A percentile compares a stretch with the other conserved stretches of the same genome.
phyloP scores from a whole-genome alignment of 306 rosid species.

The Comarum palustre region DNA sequence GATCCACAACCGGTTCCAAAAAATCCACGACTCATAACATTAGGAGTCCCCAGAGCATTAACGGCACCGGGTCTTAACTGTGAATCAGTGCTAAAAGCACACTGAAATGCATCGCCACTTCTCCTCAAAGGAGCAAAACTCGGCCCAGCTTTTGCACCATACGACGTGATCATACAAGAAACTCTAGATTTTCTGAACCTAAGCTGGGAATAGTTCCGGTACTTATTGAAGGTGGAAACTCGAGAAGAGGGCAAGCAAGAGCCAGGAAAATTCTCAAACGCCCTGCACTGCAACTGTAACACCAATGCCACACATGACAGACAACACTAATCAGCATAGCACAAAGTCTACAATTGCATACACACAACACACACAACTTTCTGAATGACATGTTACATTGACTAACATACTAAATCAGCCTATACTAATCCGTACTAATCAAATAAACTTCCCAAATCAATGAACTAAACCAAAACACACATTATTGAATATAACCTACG shows the following conservation, averaged over 20 bases:
- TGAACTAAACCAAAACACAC: not conserved
- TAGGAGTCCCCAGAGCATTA: constrained; percentile 27
- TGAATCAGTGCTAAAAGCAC: constrained; percentile 16
- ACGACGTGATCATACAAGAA: constrained; percentile 24
- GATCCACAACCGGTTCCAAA: constrained; percentile 22
- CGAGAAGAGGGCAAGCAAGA: constrained; percentile 30
- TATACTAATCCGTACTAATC: not conserved
- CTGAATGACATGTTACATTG: not conserved
- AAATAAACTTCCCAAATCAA: not conserved
- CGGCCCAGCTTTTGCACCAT: constrained; percentile 21
- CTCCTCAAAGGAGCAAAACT: constrained; percentile 21
- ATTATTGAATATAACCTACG: not conserved
- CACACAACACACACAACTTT: not conserved
- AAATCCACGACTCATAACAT: constrained; percentile 25
- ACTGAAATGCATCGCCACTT: constrained; percentile 22
- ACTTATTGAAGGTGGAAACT: constrained; percentile 23
- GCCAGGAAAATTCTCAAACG: constrained; percentile 32
- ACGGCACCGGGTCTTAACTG: constrained; percentile 15
- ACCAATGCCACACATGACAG: constrained; percentile 17
- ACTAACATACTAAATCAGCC: not conserved
- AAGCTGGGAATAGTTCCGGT: constrained; percentile 30
- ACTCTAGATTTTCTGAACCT: constrained; percentile 32
- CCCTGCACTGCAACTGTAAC: constrained; percentile 57
- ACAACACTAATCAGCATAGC: not conserved
- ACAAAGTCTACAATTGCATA: not conserved